Evolutionary conservation across 1,284 basidiomycete species (phyloP), one percentile per base, ranked within the genome.

Genomic region (Ganoderma boninense): DNA sequence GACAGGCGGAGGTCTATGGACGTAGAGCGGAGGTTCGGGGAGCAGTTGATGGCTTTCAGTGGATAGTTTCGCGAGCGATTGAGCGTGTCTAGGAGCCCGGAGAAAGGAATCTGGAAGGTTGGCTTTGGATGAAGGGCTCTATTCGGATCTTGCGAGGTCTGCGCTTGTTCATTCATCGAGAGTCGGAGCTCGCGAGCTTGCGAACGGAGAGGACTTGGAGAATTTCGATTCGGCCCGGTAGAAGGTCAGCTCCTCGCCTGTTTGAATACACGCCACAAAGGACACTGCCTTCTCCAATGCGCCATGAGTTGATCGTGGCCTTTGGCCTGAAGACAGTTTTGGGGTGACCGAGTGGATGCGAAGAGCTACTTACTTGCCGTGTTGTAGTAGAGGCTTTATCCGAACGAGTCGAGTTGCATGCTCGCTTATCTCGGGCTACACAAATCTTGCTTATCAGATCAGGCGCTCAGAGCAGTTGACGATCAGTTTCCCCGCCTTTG

Each of bases 271-370:
- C 59, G 38, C 38, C 38, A 60, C 59, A 40, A 42, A 60, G 59
- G 59, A 60, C 59, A 60, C 57, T 60, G 57, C 57, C 20, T 60
- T 60, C 32, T 18, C 20, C 38, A 38, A 40, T 20, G 59, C 23
- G 35, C 38, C n/a, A 3, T 23, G 7, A 40, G 38, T 60, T n/a
- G 35, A 60, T 42, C n/a, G 18, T 3, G 38, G 14, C 11, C 18
- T 26, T 20, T 49, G 46, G n/a, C 20, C 46, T 49, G 46, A 11
- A 49, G 49, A 52, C 23, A 52, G 23, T 49, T 49, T 11, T 11
- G 46, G 46, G 46, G 11, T 23, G 46, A 23, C 23, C n/a, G 46
- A 49, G 46, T 8, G 46, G 49, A 26, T 26, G 49, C 23, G 11
- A 52, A 52, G 44, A 46, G 44, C 44, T 20, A n/a, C 4, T 32